Evolutionary conservation across 768 basidiomycete species (phyloP).

Genomic region (Boletus sp.): DNA sequence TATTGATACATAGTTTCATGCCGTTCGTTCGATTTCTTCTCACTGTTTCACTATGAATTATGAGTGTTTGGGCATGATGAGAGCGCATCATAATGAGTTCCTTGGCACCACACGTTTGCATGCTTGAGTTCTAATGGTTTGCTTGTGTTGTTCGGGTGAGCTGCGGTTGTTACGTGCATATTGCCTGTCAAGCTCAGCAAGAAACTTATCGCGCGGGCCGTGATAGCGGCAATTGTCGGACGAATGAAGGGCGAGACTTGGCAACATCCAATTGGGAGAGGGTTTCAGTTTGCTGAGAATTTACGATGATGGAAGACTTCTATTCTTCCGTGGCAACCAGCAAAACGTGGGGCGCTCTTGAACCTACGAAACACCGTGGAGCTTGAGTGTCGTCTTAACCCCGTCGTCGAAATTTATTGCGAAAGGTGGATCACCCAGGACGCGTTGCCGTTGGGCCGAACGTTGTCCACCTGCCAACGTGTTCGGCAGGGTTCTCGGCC

Average conservation of each 20-base stretch:
- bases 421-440: not conserved
- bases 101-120: constrained; percentile 1
- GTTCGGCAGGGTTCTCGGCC: constrained; percentile 24
- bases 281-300: constrained; percentile 20
- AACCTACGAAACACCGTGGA: constrained; percentile 24
- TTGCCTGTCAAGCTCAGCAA: constrained; percentile 8
- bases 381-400: constrained; percentile 21
- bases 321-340: constrained; percentile 32
- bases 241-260: constrained; percentile 7
- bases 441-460: not conserved
- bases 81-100: not conserved
- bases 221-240: constrained; percentile 21
- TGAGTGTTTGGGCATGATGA: constrained; percentile 15
- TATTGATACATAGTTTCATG: constrained; percentile 33
- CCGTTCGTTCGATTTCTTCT: constrained; percentile 17
- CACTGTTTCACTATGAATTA: constrained; percentile 27
- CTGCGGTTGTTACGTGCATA: constrained; percentile 11
- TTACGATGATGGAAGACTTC: constrained; percentile 28
- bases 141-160: constrained; percentile 4
- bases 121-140: not conserved
- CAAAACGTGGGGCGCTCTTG: constrained; percentile 23
- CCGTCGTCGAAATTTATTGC: constrained; percentile 7
- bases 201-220: not conserved
- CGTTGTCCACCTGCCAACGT: constrained; percentile 1
- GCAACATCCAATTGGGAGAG: constrained; percentile 11